Conservation (phyloP, 768 basidiomycete species). For the Pleurotus ostreatus region DNA sequence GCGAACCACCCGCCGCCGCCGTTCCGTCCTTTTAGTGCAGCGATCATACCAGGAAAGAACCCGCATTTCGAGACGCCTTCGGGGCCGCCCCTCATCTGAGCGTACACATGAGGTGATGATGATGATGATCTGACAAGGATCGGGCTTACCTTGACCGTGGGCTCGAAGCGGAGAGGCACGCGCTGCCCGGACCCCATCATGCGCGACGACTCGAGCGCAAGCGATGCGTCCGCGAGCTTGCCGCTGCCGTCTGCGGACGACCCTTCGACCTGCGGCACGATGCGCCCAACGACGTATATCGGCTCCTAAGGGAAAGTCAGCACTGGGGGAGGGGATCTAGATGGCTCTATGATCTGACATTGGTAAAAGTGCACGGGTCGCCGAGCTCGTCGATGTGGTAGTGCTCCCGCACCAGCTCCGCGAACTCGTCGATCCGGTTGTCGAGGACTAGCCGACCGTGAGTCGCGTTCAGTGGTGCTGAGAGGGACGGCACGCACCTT, state of each 20-base stretch:
- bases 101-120: background rate
- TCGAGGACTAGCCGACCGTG: slow-evolving; percentile 59
- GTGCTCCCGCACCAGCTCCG: slow-evolving; percentile 63
- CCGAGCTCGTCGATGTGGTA: slow-evolving; percentile 74
- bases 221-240: slow-evolving; percentile 71
- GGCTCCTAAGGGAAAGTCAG: slow-evolving; percentile 41
- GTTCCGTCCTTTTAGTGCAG: slow-evolving; percentile 83
- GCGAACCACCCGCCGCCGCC: slow-evolving; percentile 87
- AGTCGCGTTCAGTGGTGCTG: background rate
- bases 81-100: slow-evolving; percentile 33
- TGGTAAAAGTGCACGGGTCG: slow-evolving; percentile 54
- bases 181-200: slow-evolving; percentile 63
- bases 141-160: slow-evolving; percentile 56
- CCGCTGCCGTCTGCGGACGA: slow-evolving; percentile 37
- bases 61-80: slow-evolving; percentile 64
- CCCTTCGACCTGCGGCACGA: slow-evolving; percentile 65
- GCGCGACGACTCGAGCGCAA: slow-evolving; percentile 83
- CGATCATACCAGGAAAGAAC: slow-evolving; percentile 86
- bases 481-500: slow-evolving; percentile 54
- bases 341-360: slow-evolving; percentile 22
- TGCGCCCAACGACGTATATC: slow-evolving; percentile 68
- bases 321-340: slow-evolving; percentile 12
- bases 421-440: slow-evolving; percentile 82
- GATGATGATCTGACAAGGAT: no score
- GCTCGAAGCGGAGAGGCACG: slow-evolving; percentile 68